These are phyloP conservation scores for Coemansia sp. DNA, from an alignment of 192 early-diverging fungal species.

Conservation along the genomic window DNA sequence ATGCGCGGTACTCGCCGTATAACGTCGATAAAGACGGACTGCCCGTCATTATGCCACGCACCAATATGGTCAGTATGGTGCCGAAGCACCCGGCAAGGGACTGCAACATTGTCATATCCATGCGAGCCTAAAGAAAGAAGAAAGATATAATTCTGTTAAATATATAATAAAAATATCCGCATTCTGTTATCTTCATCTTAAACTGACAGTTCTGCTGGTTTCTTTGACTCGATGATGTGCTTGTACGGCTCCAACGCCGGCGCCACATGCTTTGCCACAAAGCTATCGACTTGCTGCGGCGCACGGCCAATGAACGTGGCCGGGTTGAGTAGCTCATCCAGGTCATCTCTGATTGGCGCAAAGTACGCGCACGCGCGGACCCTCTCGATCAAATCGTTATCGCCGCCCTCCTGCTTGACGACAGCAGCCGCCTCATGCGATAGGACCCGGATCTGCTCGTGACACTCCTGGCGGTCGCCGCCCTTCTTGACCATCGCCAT, in stretches of 20 bases:
- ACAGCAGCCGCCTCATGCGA: constrained; percentile 86
- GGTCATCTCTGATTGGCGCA: constrained; percentile 74
- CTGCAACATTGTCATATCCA: constrained; percentile 34
- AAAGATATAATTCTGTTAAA: too few relatives aligned
- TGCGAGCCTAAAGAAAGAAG: too few relatives aligned
- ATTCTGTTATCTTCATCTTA: constrained; percentile 2
- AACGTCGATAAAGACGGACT: constrained; percentile 14
- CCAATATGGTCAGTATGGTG: constrained; percentile 33
- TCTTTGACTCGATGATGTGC: constrained; percentile 56
- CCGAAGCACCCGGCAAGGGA: constrained; percentile 35
- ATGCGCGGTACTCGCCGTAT: constrained; percentile 22
- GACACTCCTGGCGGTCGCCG: constrained; percentile 92
- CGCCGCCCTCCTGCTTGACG: constrained; percentile 89
- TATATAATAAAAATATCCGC: too few relatives aligned
- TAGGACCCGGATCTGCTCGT: constrained; percentile 95
- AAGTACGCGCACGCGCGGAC: constrained; percentile 84
- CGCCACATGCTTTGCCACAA: constrained; percentile 77
- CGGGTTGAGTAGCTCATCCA: constrained; percentile 80
- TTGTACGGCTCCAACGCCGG: constrained; percentile 79
- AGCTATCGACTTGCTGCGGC: constrained; percentile 87
- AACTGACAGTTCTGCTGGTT: constrained; percentile 47
- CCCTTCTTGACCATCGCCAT: constrained; percentile 98
- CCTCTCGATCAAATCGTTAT: constrained; percentile 94
- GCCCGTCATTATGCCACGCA: constrained; percentile 38
- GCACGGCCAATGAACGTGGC: constrained; percentile 92